Evolutionary conservation across 306 rosid species (phyloP), one percentile per base, ranked within the genome.

Genomic region (Medicago lupulina): DNA sequence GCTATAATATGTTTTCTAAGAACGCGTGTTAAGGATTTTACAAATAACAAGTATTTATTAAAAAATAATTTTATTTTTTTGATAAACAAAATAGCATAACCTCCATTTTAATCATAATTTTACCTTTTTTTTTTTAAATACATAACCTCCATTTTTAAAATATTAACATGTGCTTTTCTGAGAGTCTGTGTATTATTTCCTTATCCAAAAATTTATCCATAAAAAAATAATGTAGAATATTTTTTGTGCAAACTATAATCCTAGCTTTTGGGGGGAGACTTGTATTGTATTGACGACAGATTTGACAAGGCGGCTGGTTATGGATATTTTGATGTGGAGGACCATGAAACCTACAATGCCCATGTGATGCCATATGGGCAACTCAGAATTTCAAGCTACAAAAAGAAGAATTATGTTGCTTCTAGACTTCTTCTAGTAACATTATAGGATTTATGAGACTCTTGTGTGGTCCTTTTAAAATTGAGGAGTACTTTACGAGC

Each of bases 331-430:
- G 54, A 54, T 41, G 71, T 19, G 86, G 86, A 91, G 93, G 93
- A 88, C 93, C 96, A 85, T 85, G 31, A 65, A 71, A 38, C 81
- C 85, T 44, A 81, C 78, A 65, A 12, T 43, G 80, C 84, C 93
- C 96, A 91, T 83, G 93, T 91, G 96, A 91, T 83, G 78, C 76
- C 90, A 62, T 81, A 81, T 88, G 76, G 76, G 86, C 62, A 79
- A 46, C 81, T 77, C 17, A 80, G 38, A 73, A 69, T 23, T 62
- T 67, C 61, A 64, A 69, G 74, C 83, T 68, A 69, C 86, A 72
- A 62, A 23, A 50, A 53, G 34, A 66, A 74, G 38, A 55, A 78
- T 59, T 63, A 1, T 81, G 73, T 75, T 67, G 19, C 81, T 59
- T 41, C 18, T 23, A 17, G 55, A 23, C 4, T 28, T 28, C 31